Evolutionary conservation across 2,329 filamentous ascomycete species (phyloP).

Genomic region (Neurospora sp.): DNA sequence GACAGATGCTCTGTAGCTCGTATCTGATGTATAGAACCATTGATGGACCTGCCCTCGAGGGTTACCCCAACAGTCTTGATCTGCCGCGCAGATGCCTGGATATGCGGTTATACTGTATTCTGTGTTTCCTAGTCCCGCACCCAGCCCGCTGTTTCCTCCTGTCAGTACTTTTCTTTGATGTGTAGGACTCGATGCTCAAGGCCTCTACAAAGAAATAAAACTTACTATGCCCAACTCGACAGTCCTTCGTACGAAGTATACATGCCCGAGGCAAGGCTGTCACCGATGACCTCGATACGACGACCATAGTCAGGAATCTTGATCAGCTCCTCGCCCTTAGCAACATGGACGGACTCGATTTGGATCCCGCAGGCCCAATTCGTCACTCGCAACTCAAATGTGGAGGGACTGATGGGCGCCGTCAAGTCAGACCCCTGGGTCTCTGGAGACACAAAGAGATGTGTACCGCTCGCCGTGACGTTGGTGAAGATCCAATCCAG

Average conservation of each 20-base stretch:
- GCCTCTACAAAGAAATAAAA: neutral
- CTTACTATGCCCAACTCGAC: conserved; percentile 41
- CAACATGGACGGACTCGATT: conserved; percentile 41
- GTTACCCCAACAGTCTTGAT: conserved; percentile 46
- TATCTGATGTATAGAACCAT: conserved; percentile 48
- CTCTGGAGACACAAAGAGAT: conserved; percentile 40
- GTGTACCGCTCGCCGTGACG: conserved; percentile 44
- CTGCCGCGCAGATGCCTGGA: conserved; percentile 46
- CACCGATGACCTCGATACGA: conserved; percentile 33
- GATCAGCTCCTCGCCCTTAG: conserved; percentile 32
- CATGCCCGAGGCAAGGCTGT: conserved; percentile 43
- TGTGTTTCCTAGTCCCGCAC: conserved; percentile 45
- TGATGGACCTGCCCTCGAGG: conserved; percentile 40
- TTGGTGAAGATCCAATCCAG: conserved; percentile 53
- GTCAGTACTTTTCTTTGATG: neutral
- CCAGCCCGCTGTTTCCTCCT: conserved; percentile 28
- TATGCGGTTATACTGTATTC: conserved; percentile 50
- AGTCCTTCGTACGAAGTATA: conserved; percentile 49
- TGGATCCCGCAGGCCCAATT: conserved; percentile 53
- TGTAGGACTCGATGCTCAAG: neutral
- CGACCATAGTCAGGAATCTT: conserved; percentile 27
- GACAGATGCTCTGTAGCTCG: conserved; percentile 32
- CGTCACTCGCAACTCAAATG: conserved; percentile 48
- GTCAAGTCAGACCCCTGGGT: conserved; percentile 35
- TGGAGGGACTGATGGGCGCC: conserved; percentile 31